Percentiles rank a stretch among this genome's conserved stretches.
Evolutionary conservation across 805 yeast genomes (phyloP).

Genomic region (Yarrowia deformans): DNA sequence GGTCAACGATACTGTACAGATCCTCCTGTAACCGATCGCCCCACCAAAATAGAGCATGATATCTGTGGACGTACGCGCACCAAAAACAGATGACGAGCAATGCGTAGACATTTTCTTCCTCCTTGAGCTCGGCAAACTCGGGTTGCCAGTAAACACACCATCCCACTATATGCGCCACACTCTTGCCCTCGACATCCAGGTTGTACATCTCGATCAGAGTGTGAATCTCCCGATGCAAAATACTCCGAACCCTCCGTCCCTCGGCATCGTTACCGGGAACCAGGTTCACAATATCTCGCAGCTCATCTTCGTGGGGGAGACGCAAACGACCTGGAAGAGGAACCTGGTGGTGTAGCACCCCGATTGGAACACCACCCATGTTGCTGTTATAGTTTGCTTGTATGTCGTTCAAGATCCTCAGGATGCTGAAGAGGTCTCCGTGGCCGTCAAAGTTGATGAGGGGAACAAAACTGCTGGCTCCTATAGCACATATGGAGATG

Average conservation of each 20-base stretch:
- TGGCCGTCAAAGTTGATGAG: neutral
- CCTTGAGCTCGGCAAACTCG: neutral
- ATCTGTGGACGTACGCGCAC: conserved; percentile 1
- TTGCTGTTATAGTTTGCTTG: neutral
- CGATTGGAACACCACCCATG: neutral
- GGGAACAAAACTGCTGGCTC: neutral
- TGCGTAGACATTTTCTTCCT: neutral
- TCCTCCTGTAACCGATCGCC: conserved; percentile 10
- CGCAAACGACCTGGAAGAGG: neutral
- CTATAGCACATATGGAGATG: neutral
- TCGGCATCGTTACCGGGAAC: neutral
- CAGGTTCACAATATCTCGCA: neutral
- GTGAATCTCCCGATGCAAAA: neutral
- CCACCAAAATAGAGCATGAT: conserved; percentile 12
- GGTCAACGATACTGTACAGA: neutral
- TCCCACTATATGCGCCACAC: neutral
- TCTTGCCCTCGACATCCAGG: neutral
- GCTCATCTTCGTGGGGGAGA: conserved; percentile 2
- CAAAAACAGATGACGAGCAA: conserved; percentile 10
- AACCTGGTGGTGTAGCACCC: neutral
- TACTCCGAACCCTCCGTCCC: neutral
- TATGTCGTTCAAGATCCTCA: neutral
- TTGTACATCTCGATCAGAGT: neutral
- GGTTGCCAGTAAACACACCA: conserved; percentile 12
- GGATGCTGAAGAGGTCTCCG: neutral